A percentile compares a stretch with the other conserved stretches of the same genome.
Conservation (phyloP, 768 basidiomycete species). For the Psilocybe cyanescens region DNA sequence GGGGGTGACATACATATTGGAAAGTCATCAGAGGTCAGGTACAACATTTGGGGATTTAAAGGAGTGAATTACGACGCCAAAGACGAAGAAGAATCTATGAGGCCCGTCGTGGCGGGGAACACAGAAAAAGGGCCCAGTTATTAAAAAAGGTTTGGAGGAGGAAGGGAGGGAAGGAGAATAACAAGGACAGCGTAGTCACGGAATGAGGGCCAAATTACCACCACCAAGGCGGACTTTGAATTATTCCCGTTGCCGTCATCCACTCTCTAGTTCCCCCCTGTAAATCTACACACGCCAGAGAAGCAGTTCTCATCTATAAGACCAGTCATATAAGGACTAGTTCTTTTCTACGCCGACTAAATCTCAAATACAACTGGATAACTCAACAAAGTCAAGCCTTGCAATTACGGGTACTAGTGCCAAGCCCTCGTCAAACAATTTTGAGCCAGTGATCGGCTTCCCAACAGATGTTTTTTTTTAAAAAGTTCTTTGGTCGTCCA, state of each 20-base stretch:
- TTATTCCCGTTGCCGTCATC: conserved; percentile 5
- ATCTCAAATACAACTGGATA: neutral
- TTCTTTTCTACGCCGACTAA: too few relatives aligned
- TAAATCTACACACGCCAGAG: neutral
- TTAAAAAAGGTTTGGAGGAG: conserved; percentile 7
- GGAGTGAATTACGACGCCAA: conserved; percentile 44
- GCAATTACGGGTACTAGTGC: neutral
- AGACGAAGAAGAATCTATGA: conserved; percentile 30
- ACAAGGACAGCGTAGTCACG: conserved; percentile 12
- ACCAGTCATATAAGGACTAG: neutral
- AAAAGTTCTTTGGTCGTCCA: neutral
- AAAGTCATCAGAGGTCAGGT: conserved; percentile 90
- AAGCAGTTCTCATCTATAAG: conserved; percentile 3
- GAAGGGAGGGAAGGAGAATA: conserved; percentile 11
- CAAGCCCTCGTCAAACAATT: neutral
- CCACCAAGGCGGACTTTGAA: conserved; percentile 15
- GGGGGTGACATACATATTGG: conserved; percentile 74
- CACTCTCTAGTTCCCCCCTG: neutral
- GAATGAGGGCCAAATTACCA: conserved; percentile 7
- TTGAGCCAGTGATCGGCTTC: conserved; percentile 2
- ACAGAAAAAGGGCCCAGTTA: conserved; percentile 15
- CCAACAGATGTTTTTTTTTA: neutral
- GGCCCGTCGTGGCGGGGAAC: conserved; percentile 25
- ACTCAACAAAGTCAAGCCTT: neutral
- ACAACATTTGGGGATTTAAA: conserved; percentile 64